These are phyloP conservation scores for Penicillium herquei DNA, from an alignment of 495 filamentous ascomycete species.

Conservation along the genomic window DNA sequence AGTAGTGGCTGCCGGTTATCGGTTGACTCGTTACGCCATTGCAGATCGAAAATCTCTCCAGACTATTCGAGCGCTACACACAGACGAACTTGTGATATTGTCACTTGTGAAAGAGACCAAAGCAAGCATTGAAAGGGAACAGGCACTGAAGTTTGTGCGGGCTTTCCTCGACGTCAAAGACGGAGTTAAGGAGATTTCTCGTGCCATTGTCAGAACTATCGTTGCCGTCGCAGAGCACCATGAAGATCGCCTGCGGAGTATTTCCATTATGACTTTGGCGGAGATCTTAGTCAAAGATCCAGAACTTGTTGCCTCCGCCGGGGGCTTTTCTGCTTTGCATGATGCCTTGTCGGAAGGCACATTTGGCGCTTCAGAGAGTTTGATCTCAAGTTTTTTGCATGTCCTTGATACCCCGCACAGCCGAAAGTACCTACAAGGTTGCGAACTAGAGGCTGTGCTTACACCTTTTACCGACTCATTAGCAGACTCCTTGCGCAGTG, in stretches of 20 bases:
- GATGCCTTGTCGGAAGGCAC: constrained; percentile 86
- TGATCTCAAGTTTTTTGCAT: constrained; percentile 81
- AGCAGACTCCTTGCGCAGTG: constrained; percentile 63
- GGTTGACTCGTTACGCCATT: constrained; percentile 89
- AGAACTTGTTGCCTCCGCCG: constrained; percentile 69
- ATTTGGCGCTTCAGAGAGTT: constrained; percentile 85
- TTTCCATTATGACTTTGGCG: constrained; percentile 87
- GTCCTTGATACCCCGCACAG: constrained; percentile 80
- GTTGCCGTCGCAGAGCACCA: constrained; percentile 85
- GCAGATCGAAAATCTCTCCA: constrained; percentile 86
- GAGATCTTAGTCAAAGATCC: constrained; percentile 89
- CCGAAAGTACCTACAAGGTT: constrained; percentile 76
- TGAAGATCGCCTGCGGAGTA: constrained; percentile 83
- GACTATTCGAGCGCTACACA: constrained; percentile 82
- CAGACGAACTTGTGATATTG: constrained; percentile 86
- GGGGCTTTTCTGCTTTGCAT: constrained; percentile 76
- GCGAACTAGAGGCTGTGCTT: constrained; percentile 76
- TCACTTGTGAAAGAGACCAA: constrained; percentile 94
- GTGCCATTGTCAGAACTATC: constrained; percentile 80
- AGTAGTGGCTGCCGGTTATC: constrained; percentile 90
- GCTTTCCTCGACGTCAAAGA: constrained; percentile 96
- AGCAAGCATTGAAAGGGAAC: constrained; percentile 92
- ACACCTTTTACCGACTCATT: constrained; percentile 86
- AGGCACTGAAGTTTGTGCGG: constrained; percentile 93
- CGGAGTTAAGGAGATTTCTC: constrained; percentile 83